Evolutionary conservation across 768 basidiomycete species (phyloP).

Genomic region (Xerocomus potaroensis): DNA sequence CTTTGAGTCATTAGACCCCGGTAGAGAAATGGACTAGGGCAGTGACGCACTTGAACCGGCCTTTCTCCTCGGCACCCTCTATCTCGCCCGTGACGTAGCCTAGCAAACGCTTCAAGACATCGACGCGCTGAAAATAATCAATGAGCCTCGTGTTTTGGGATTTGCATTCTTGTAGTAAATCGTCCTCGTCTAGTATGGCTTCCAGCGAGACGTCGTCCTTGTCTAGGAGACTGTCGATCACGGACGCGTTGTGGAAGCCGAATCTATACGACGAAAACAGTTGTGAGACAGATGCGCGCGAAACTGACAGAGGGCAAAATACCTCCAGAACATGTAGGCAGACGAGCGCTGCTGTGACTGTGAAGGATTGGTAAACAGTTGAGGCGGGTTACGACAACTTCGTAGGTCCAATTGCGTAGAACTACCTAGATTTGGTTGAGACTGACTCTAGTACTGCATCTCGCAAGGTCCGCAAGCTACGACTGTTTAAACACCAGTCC

Average conservation of each 20-base stretch:
- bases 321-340: conserved; percentile 48
- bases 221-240: conserved; percentile 87
- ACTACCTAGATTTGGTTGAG: background rate
- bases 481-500: too few relatives aligned
- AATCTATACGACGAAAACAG: conserved; percentile 49
- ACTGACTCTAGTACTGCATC: too few relatives aligned
- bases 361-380: conserved; percentile 4
- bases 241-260: conserved; percentile 84
- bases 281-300: background rate
- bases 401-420: conserved; percentile 17
- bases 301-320: conserved; percentile 11
- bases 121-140: conserved; percentile 79
- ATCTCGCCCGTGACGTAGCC: conserved; percentile 87
- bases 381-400: conserved; percentile 22
- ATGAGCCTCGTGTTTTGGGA: conserved; percentile 86
- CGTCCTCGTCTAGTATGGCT: conserved; percentile 89
- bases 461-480: too few relatives aligned
- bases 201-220: conserved; percentile 88
- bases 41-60: conserved; percentile 71
- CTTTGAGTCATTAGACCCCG: conserved; percentile 36
- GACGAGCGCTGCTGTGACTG: conserved; percentile 18
- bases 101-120: conserved; percentile 75
- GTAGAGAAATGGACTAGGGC: background rate
- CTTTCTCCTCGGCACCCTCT: conserved; percentile 74
- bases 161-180: conserved; percentile 94